Evolutionary conservation across 2,329 filamentous ascomycete genomes (phyloP).

Genomic region (Penicillium sp.): DNA sequence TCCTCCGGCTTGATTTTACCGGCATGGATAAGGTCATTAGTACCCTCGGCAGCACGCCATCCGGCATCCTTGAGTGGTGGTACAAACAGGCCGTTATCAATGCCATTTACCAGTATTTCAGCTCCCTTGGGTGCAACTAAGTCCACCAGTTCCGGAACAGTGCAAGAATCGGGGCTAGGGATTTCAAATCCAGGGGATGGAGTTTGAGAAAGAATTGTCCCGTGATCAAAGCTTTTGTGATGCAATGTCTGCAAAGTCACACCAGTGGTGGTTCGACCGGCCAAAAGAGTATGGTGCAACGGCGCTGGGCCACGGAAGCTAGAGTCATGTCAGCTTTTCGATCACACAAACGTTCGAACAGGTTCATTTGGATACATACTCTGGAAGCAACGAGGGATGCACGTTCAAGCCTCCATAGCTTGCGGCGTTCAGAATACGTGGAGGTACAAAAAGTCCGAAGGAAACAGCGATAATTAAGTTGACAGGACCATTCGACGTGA

Average conservation of each 20-base stretch:
- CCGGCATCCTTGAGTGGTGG: slow-evolving; percentile 53
- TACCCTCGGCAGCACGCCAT: slow-evolving; percentile 25
- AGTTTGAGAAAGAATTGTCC: slow-evolving; percentile 71
- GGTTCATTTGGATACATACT: slow-evolving; percentile 52
- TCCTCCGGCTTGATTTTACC: slow-evolving; percentile 71
- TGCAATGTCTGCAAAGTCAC: slow-evolving; percentile 87
- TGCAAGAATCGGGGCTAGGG: slow-evolving; percentile 48
- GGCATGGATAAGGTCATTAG: slow-evolving; percentile 55
- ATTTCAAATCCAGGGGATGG: slow-evolving; percentile 57
- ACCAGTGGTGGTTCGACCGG: slow-evolving; percentile 63
- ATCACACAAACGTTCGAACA: neutral
- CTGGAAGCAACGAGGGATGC: slow-evolving; percentile 86
- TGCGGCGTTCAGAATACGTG: slow-evolving; percentile 66
- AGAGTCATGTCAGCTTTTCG: neutral
- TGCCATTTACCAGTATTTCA: slow-evolving; percentile 66
- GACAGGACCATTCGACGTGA: slow-evolving; percentile 46
- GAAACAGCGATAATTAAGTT: slow-evolving; percentile 91
- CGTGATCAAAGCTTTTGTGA: slow-evolving; percentile 73
- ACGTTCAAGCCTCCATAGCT: slow-evolving; percentile 89
- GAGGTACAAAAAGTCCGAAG: slow-evolving; percentile 86
- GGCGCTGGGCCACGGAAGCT: slow-evolving; percentile 84
- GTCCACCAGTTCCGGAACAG: slow-evolving; percentile 52
- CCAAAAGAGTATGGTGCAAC: slow-evolving; percentile 78
- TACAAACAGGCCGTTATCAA: slow-evolving; percentile 65
- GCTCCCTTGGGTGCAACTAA: slow-evolving; percentile 67